Evolutionary conservation across 306 rosid species (phyloP), one percentile per base, ranked within the genome.

Genomic region (Pyrus bretschneideri): DNA sequence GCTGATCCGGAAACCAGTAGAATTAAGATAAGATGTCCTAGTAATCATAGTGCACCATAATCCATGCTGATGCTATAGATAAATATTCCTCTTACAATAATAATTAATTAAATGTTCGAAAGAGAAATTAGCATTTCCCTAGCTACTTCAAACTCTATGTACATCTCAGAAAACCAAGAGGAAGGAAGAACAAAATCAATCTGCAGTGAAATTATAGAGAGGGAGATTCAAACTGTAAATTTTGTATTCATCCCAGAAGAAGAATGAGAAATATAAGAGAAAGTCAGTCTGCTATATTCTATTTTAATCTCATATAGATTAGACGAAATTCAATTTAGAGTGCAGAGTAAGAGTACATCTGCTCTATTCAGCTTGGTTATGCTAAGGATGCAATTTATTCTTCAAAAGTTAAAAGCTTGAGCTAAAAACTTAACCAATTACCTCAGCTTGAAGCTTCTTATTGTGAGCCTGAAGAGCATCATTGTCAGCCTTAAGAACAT

Each of bases 401-500:
- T 49, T 15, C 21, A 49, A 49, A 49, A 49, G 55, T 49, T 49
- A 15, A 4, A 49, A 49, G 17, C 8, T 49, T 49, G 55, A 49
- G 55, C 55, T 49, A 49, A 49, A 14, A 15, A 49, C 55, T 49
- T 15, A 49, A 15, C 15, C 21, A 4, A 57, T 40, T 85, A 93
- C 98, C 98, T 94, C 84, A 46, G 90, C 83, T 38, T 86, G 87
- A 27, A 94, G 90, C 75, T 94, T 91, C 73, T 88, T 83, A 46
- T 94, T 91, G 67, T 89, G 97, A 76, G 87, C 66, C n/a, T 89
- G 92, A 67, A 94, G 98, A 11, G 76, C 46, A 73, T 91, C 93
- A 74, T 90, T 94, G 72, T 91, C 96, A 59, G 92, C 88, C 71
- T 89, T 94, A 11, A 94, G 79, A 60, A 89, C 79, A 51, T 94